These are phyloP conservation scores for Andrographis paniculata DNA, from an alignment of 305 asterid genomes.

Conservation along the genomic window DNA sequence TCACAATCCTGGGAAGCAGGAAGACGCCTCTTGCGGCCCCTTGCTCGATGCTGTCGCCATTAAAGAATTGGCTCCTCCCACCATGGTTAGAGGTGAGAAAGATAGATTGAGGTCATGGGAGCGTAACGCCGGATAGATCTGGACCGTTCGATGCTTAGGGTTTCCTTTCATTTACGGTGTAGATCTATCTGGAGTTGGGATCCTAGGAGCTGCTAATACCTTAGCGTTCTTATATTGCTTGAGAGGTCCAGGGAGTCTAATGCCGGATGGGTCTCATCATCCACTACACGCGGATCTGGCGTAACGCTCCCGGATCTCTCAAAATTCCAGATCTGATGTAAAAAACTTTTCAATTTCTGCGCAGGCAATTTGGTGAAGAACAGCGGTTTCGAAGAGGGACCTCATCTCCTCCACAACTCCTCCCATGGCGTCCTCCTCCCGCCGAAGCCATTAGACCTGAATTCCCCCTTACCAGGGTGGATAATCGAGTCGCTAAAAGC, in stretches of 20 bases:
- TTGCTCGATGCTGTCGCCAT: slow-evolving; percentile 87
- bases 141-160: no score
- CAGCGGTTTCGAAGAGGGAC: slow-evolving; percentile 53
- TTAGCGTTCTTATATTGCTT: not conserved
- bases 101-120: no score
- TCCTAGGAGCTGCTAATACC: no score
- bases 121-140: no score
- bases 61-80: slow-evolving; percentile 54
- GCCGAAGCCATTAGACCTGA: slow-evolving; percentile 39
- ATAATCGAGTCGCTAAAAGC: slow-evolving; percentile 43
- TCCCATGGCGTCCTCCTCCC: slow-evolving; percentile 54
- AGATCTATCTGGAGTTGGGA: no score
- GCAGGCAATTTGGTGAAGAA: slow-evolving; percentile 45
- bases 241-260: no score
- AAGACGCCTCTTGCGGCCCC: slow-evolving; percentile 89
- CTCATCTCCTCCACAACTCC: slow-evolving; percentile 31
- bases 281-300: no score
- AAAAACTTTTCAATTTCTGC: no score
- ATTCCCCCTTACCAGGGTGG: slow-evolving; percentile 57
- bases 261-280: not conserved
- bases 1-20: slow-evolving; percentile 67
- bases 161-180: no score
- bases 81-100: slow-evolving; percentile 47
- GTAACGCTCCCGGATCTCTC: no score
- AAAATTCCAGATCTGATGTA: slow-evolving; percentile 8